Conservation (phyloP, 345 rosid species). For the Pistacia integerrima region DNA sequence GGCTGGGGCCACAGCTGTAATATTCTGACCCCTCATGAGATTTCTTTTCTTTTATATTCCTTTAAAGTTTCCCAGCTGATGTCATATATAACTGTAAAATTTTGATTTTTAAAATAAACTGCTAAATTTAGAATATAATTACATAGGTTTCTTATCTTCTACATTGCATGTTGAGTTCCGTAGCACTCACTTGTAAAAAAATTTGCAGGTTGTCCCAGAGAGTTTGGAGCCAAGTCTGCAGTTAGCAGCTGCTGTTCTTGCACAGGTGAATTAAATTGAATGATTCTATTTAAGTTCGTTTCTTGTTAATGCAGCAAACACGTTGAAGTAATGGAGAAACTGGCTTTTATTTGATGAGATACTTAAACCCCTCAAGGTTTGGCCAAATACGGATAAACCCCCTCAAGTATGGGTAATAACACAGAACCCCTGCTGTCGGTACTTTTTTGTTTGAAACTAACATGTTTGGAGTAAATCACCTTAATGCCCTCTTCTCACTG, state of each 20-base stretch:
- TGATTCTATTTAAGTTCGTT: not conserved
- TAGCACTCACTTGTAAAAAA: slow-evolving; percentile 10
- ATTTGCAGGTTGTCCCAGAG: slow-evolving; percentile 92
- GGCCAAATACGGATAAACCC: no score
- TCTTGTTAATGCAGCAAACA: not conserved
- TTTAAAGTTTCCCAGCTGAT: not conserved
- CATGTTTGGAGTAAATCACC: no score
- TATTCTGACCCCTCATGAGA: slow-evolving; percentile 21
- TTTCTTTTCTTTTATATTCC: not conserved
- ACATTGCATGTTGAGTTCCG: not conserved
- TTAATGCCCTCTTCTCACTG: no score
- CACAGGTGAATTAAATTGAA: slow-evolving; percentile 57
- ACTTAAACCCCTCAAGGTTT: no score
- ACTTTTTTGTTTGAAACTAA: no score
- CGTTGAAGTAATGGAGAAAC: not conserved
- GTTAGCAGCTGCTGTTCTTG: slow-evolving; percentile 98
- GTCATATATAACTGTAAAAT: not conserved
- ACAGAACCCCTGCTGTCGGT: no score
- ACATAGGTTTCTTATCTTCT: not conserved
- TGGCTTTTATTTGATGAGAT: not conserved
- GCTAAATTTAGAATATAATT: not conserved
- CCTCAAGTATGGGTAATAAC: no score
- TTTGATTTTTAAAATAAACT: not conserved
- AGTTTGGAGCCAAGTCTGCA: slow-evolving; percentile 97
- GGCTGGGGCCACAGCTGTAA: slow-evolving; percentile 97